Conservation (phyloP, 495 filamentous ascomycete species). For the Penicillium malachiteum region DNA sequence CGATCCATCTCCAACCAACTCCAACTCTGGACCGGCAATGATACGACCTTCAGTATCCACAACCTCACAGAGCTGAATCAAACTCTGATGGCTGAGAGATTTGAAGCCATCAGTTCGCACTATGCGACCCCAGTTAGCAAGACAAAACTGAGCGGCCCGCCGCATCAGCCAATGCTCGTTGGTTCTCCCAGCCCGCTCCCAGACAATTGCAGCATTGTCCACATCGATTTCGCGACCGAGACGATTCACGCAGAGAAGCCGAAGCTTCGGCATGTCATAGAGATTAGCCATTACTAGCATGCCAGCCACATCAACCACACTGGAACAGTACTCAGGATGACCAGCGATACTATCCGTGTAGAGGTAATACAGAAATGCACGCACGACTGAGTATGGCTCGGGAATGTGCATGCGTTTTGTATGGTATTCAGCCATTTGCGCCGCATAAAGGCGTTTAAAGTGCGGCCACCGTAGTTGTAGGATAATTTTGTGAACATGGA, state of each 20-base stretch:
- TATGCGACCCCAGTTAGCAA: constrained; percentile 91
- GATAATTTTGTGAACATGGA: constrained; percentile 89
- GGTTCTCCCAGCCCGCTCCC: constrained; percentile 88
- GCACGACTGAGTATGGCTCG: constrained; percentile 91
- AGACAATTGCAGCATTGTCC: constrained; percentile 90
- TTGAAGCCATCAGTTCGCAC: constrained; percentile 87
- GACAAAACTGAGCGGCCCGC: constrained; percentile 81
- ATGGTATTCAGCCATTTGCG: constrained; percentile 96
- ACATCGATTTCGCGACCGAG: constrained; percentile 87
- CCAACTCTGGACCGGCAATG: constrained; percentile 78
- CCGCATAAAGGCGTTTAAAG: constrained; percentile 82
- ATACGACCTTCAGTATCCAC: constrained; percentile 89
- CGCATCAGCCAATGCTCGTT: constrained; percentile 90
- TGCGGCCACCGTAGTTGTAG: constrained; percentile 95
- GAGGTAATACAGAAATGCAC: constrained; percentile 91
- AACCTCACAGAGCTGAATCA: constrained; percentile 90
- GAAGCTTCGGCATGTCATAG: constrained; percentile 91
- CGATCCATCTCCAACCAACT: constrained; percentile 65
- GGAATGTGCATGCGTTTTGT: constrained; percentile 96
- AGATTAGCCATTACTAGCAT: constrained; percentile 96
- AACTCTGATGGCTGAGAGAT: constrained; percentile 67
- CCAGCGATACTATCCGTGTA: constrained; percentile 90
- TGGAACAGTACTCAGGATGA: constrained; percentile 61
- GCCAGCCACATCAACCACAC: constrained; percentile 85
- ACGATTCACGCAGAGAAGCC: constrained; percentile 83